Percentiles rank a stretch among this genome's conserved stretches.
phyloP scores from a whole-genome alignment of 1,284 basidiomycete species.

The Mycena citricolor region DNA sequence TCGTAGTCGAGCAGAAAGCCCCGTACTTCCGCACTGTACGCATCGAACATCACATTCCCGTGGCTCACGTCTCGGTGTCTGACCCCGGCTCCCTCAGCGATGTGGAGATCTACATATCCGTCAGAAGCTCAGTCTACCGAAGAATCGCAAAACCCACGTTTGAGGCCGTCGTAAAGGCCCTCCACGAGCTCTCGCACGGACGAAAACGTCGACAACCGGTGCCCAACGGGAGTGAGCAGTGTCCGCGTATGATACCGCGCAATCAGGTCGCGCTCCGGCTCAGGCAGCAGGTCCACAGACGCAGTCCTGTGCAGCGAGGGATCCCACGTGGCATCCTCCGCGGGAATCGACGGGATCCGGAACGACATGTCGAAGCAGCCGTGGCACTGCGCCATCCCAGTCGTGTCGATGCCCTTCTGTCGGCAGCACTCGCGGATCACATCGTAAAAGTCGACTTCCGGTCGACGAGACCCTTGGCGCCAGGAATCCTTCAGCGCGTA shows the following conservation, averaged over 20 bases:
- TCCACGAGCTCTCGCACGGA: no score
- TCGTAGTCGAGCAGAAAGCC: slow-evolving; percentile 22
- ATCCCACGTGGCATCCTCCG: no score
- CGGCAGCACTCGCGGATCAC: background rate
- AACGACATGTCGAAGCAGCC: background rate
- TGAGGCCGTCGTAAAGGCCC: slow-evolving; percentile 2
- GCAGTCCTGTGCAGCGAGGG: no score
- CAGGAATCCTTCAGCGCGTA: slow-evolving; percentile 1
- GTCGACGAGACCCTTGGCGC: background rate
- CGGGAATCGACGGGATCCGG: background rate
- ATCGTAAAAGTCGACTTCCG: slow-evolving; percentile 1
- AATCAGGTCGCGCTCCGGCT: background rate
- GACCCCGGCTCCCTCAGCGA: slow-evolving; percentile 13
- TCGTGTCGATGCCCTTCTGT: background rate
- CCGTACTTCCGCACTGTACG: background rate
- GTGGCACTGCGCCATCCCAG: background rate
- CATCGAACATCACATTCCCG: slow-evolving; percentile 15
- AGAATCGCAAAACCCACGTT: slow-evolving; percentile 12
- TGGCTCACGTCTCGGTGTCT: slow-evolving; percentile 20
- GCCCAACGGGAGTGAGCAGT: slow-evolving; percentile 1
- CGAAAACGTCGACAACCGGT: no score
- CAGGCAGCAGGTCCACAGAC: no score
- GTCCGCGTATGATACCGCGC: background rate
- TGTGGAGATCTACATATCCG: slow-evolving; percentile 9
- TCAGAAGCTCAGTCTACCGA: background rate